Evolutionary conservation across 2,329 filamentous ascomycete genomes (phyloP).

Genomic region (Salinomyces thailandicus): DNA sequence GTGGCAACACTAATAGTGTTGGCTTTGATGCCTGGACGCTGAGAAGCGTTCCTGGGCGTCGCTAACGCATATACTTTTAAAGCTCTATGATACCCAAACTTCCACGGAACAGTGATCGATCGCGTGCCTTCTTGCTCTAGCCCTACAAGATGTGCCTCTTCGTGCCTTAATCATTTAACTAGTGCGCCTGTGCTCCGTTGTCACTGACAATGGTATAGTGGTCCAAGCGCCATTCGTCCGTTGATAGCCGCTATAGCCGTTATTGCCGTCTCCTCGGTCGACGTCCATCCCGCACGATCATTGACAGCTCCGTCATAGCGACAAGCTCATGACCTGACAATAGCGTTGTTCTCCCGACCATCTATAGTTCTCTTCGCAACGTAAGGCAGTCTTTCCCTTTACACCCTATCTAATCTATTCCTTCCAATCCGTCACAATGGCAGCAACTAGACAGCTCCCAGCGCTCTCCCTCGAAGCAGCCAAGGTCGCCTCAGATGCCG

Average conservation of each 20-base stretch:
- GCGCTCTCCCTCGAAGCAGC: slow-evolving; percentile 27
- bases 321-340: neutral
- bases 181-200: too few species aligned
- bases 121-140: too few species aligned
- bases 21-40: neutral
- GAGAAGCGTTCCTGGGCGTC: neutral
- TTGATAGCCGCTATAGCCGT: slow-evolving; percentile 1
- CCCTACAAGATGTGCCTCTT: too few species aligned
- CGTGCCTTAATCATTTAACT: too few species aligned
- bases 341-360: neutral
- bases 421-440: slow-evolving; percentile 3
- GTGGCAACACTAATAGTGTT: too few species aligned
- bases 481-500: slow-evolving; percentile 24
- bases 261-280: neutral
- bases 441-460: slow-evolving; percentile 24
- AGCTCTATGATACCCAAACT: too few species aligned
- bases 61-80: too few species aligned
- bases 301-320: neutral
- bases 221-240: neutral
- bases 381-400: neutral
- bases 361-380: neutral
- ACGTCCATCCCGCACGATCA: neutral
- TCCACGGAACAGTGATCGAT: neutral
- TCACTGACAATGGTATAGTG: neutral
- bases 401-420: neutral